Percentiles rank a stretch among this genome's conserved stretches.
These are phyloP conservation scores for Neopestalotiopsis clavispora DNA, from an alignment of 2,329 filamentous ascomycete genomes.

Conservation along the genomic window DNA sequence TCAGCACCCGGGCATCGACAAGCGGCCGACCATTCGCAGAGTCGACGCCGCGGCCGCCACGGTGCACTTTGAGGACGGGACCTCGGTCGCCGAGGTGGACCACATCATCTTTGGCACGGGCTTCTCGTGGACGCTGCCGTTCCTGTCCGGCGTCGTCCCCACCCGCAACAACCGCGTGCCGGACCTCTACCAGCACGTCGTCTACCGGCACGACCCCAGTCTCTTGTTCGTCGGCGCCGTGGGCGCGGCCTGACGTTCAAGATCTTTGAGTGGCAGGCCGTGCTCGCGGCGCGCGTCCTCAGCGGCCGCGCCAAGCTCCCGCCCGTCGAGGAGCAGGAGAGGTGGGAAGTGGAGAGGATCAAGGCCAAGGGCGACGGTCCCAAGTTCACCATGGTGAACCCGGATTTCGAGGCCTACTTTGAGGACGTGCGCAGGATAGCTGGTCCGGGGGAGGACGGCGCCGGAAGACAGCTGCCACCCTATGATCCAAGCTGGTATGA, in stretches of 20 bases:
- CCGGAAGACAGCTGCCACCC: conserved; percentile 49
- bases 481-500: conserved; percentile 53
- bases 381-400: conserved; percentile 61
- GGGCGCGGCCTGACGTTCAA: conserved; percentile 66
- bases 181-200: conserved; percentile 62
- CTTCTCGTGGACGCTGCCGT: conserved; percentile 68
- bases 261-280: conserved; percentile 72
- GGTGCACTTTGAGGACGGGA: conserved; percentile 63
- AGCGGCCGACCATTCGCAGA: conserved; percentile 48
- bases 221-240: conserved; percentile 65
- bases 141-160: conserved; percentile 53
- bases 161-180: conserved; percentile 60
- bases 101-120: conserved; percentile 70
- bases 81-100: conserved; percentile 58
- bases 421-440: conserved; percentile 57
- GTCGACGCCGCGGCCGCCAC: conserved; percentile 44
- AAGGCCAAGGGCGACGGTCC: conserved; percentile 58
- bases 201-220: conserved; percentile 58
- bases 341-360: conserved; percentile 64
- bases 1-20: conserved; percentile 28
- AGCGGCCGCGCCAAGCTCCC: conserved; percentile 60
- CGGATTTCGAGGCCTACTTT: conserved; percentile 70
- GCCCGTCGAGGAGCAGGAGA: conserved; percentile 48
- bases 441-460: conserved; percentile 47
- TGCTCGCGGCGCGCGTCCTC: conserved; percentile 62